Percentiles rank a stretch among this genome's conserved stretches.
phyloP scores from a whole-genome alignment of 805 yeast species.

The Hanseniaspora occidentalis region DNA sequence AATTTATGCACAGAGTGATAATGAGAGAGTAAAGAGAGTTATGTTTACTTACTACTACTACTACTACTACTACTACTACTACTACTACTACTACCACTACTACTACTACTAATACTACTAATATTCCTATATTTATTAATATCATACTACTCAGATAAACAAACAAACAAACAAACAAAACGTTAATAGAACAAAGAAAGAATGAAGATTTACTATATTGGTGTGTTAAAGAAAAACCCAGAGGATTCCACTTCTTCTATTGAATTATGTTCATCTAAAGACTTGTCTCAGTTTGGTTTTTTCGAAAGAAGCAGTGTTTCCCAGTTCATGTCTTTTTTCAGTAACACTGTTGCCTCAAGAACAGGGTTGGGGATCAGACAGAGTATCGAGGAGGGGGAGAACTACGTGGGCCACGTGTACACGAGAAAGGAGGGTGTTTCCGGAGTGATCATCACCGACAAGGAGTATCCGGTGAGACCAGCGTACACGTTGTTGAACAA shows the following conservation, averaged over 20 bases:
- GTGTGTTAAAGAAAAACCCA: slow-evolving; percentile 54
- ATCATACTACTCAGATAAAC: too few species aligned
- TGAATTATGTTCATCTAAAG: slow-evolving; percentile 71
- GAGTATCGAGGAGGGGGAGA: slow-evolving; percentile 76
- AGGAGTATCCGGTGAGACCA: slow-evolving; percentile 93
- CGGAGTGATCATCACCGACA: slow-evolving; percentile 85
- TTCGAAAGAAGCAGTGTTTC: slow-evolving; percentile 75
- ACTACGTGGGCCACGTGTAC: slow-evolving; percentile 84
- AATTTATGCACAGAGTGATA: too few species aligned
- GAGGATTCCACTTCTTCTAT: slow-evolving; percentile 29
- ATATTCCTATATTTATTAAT: too few species aligned
- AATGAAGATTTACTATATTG: slow-evolving; percentile 90
- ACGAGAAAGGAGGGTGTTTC: slow-evolving; percentile 83
- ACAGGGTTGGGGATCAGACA: slow-evolving; percentile 87
- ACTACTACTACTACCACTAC: too few species aligned
- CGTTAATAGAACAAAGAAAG: too few species aligned
- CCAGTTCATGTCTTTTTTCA: slow-evolving; percentile 90
- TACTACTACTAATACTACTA: too few species aligned
- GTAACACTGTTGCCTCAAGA: slow-evolving; percentile 81
- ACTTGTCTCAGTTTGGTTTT: slow-evolving; percentile 74
- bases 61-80: too few species aligned
- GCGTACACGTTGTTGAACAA: slow-evolving; percentile 89
- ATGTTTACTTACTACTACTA: too few species aligned
- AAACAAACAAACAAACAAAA: slow-evolving; percentile 4
- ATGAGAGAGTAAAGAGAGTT: too few species aligned